Conservation (phyloP, 306 rosid species). For the Oxytropis ochrocephala region DNA sequence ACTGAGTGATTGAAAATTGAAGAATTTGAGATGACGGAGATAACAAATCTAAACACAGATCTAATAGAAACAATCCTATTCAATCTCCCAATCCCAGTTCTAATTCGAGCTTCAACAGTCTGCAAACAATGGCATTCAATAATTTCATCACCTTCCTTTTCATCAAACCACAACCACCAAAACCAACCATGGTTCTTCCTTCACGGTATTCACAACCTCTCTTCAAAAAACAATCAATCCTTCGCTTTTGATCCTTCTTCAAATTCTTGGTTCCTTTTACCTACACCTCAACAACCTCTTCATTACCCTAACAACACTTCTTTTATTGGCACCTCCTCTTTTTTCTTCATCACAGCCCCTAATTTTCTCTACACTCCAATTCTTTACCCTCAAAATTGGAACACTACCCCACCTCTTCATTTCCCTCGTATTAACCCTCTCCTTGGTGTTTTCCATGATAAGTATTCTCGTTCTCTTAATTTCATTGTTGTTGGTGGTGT, state of each 20-base stretch:
- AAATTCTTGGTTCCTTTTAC: slow-evolving; percentile 58
- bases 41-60: slow-evolving; percentile 48
- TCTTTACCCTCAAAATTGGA: slow-evolving; percentile 36
- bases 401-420: slow-evolving; percentile 46
- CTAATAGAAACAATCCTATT: slow-evolving; percentile 54
- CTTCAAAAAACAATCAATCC: slow-evolving; percentile 68
- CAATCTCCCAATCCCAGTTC: slow-evolving; percentile 53
- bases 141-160: slow-evolving; percentile 44
- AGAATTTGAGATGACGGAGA: slow-evolving; percentile 29
- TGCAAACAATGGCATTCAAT: slow-evolving; percentile 67
- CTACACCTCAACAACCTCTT: slow-evolving; percentile 23
- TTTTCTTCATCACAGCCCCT: slow-evolving; percentile 66
- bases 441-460: slow-evolving; percentile 45
- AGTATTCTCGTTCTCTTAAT: background rate
- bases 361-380: slow-evolving; percentile 43
- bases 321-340: slow-evolving; percentile 51
- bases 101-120: slow-evolving; percentile 53
- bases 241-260: slow-evolving; percentile 78
- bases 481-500: slow-evolving; percentile 78
- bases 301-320: slow-evolving; percentile 31
- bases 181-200: slow-evolving; percentile 72
- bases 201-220: slow-evolving; percentile 70
- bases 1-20: background rate
- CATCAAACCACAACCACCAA: background rate
- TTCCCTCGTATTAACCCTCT: slow-evolving; percentile 76